A percentile compares a stretch with the other conserved stretches of the same genome.
Evolutionary conservation across 2,329 filamentous ascomycete genomes (phyloP).

Genomic region (Fusarium solani-melongenae): DNA sequence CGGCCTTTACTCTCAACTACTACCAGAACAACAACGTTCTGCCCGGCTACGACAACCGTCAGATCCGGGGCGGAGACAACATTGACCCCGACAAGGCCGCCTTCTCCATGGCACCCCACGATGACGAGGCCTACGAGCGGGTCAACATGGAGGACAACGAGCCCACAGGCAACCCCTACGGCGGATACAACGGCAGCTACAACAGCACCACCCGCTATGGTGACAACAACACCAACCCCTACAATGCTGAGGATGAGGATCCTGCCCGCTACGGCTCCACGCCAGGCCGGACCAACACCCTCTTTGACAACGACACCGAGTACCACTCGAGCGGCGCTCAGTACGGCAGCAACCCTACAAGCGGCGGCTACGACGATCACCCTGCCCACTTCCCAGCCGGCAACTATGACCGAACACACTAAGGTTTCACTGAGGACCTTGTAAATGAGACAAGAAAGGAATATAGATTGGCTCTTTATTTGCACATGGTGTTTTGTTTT

Average conservation of each 20-base stretch:
- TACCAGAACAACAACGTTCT: constrained; percentile 71
- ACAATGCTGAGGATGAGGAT: constrained; percentile 54
- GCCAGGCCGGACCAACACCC: constrained; percentile 51
- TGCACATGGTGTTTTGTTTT: constrained; percentile 33
- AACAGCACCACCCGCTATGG: constrained; percentile 49
- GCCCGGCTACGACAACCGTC: constrained; percentile 68
- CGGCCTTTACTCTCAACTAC: constrained; percentile 70
- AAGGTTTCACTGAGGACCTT: constrained; percentile 34
- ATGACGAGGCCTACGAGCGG: constrained; percentile 73
- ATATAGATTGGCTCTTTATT: constrained; percentile 37
- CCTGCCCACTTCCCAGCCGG: constrained; percentile 67
- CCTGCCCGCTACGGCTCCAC: constrained; percentile 53
- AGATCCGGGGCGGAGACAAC: constrained; percentile 57
- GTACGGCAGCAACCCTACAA: constrained; percentile 26
- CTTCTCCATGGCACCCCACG: constrained; percentile 74
- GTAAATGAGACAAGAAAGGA: constrained; percentile 30
- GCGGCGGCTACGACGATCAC: constrained; percentile 46
- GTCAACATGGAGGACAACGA: constrained; percentile 68
- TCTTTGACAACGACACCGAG: constrained; percentile 64
- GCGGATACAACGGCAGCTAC: constrained; percentile 49
- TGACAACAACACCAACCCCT: constrained; percentile 51
- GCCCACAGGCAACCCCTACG: constrained; percentile 33
- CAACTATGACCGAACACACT: constrained; percentile 65
- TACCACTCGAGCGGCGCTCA: constrained; percentile 52
- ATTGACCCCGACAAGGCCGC: constrained; percentile 77